Evolutionary conservation across 2,329 filamentous ascomycete genomes (phyloP), one percentile per base, ranked within the genome.

Genomic region (Exserohilum turcica): DNA sequence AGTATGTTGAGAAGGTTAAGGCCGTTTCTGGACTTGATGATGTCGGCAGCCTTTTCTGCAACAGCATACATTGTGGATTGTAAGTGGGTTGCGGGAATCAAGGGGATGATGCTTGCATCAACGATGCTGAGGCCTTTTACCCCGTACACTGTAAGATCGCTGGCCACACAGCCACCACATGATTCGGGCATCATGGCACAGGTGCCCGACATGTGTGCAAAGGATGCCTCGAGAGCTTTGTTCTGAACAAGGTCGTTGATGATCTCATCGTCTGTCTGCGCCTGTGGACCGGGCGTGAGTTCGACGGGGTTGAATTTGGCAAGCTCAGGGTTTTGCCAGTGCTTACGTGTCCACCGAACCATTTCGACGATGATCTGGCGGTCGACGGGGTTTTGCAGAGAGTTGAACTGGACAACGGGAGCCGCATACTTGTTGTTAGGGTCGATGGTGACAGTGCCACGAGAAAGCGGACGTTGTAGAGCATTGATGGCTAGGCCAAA

Each of bases 361-460:
- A 73, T 68, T 31, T 71, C 70, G 0, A 69, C 61, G 0, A 76
- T 43, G 21, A 77, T 61, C n/a, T 64, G 58, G 5, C 63, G 56
- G 48, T 79, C 76, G 9, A 73, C 54, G 0, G 74, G 74, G 52
- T 77, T 74, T 27, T 68, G 59, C 16, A 64, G 68, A 1, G 74
- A 64, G 46, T 70, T 70, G 52, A 64, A 74, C 31, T 73, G 58
- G 6, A 76, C 62, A 6, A 75, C 40, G 2, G 74, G 74, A 2
- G 53, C 57, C 3, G 59, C 63, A 13, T 59, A 54, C 3, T 72
- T 73, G 52, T 76, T 64, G 8, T 64, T 63, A 1, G 71, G 67
- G 53, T 76, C 65, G 43, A 77, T 60, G 3, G 66, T 71, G 45
- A 77, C 66, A 13, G 71, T 73, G 18, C 76, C 76, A 35, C 76